Percentiles rank a stretch among this genome's conserved stretches.
Conservation (phyloP, 257 asterid genomes). For the Lavandula angustifolia region DNA sequence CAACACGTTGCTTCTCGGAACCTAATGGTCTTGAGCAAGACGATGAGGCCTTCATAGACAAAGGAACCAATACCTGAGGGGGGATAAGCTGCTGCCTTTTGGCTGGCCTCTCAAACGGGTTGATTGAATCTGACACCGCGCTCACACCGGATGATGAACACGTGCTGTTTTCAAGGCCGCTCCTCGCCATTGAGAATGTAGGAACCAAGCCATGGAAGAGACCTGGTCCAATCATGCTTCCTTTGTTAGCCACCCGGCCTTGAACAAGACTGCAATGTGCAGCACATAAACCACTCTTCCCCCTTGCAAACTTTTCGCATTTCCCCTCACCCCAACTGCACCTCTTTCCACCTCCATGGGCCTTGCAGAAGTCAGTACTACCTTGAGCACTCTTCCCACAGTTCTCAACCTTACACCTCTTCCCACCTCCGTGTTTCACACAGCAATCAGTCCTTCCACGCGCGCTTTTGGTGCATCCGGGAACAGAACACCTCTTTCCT, state of each 20-base stretch:
- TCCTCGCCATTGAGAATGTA: constrained; percentile 34
- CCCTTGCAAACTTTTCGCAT: constrained; percentile 89
- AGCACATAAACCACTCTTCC: constrained; percentile 85
- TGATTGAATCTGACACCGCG: constrained; percentile 53
- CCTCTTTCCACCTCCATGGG: constrained; percentile 96
- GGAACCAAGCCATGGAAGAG: constrained; percentile 74
- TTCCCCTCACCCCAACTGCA: constrained; percentile 80
- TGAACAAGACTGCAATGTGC: constrained; percentile 74
- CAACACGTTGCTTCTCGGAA: constrained; percentile 40
- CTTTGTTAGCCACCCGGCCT: constrained; percentile 47
- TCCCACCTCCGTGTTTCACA: constrained; percentile 91
- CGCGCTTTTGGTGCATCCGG: constrained; percentile 87
- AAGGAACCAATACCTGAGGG: constrained; percentile 82
- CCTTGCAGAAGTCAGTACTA: constrained; percentile 89
- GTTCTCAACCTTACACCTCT: constrained; percentile 72
- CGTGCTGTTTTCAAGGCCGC: constrained; percentile 44
- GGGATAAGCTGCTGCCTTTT: constrained; percentile 69
- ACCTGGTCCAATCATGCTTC: constrained; percentile 71
- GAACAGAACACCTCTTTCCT: constrained; percentile 75
- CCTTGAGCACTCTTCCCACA: constrained; percentile 97
- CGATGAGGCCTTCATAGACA: constrained; percentile 73
- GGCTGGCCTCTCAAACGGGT: constrained; percentile 45
- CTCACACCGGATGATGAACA: constrained; percentile 56
- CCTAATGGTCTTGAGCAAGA: constrained; percentile 38
- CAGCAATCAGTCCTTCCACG: constrained; percentile 91